Evolutionary conservation across 2,329 filamentous ascomycete genomes (phyloP).

Genomic region (Xylariaceae sp.): DNA sequence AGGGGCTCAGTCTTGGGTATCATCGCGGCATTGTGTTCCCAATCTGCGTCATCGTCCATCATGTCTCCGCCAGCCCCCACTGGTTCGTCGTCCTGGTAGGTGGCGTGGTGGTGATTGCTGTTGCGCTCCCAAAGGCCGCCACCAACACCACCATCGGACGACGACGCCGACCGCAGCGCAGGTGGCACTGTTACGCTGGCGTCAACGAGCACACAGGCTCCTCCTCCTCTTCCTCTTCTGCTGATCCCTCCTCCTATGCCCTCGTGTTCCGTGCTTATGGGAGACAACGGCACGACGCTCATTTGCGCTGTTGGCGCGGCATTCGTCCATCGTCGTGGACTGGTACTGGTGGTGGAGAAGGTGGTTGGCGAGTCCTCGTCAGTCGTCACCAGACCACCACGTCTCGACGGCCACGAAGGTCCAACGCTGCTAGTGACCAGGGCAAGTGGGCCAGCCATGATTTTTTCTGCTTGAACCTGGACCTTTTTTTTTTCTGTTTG

Average conservation of each 20-base stretch:
- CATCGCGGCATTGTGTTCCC: slow-evolving; percentile 45
- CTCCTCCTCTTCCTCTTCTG: no score
- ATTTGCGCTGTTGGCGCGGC: slow-evolving; percentile 30
- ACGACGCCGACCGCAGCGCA: slow-evolving; percentile 42
- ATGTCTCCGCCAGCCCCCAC: slow-evolving; percentile 30
- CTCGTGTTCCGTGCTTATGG: slow-evolving; percentile 48
- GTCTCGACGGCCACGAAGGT: slow-evolving; percentile 42
- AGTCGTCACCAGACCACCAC: slow-evolving; percentile 40
- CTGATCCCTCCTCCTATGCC: not conserved
- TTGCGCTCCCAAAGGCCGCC: no score
- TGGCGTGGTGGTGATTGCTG: slow-evolving; percentile 24
- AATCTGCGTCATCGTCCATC: slow-evolving; percentile 37
- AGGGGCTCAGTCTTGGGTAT: slow-evolving; percentile 53
- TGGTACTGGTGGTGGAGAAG: slow-evolving; percentile 27
- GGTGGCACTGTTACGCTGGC: slow-evolving; percentile 39
- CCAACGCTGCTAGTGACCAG: slow-evolving; percentile 40
- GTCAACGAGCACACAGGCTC: slow-evolving; percentile 30
- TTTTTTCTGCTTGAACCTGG: slow-evolving; percentile 17
- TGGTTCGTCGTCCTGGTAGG: slow-evolving; percentile 34
- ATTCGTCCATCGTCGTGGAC: slow-evolving; percentile 34
- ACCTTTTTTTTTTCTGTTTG: no score
- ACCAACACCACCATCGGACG: slow-evolving; percentile 44
- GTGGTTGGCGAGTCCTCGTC: slow-evolving; percentile 37
- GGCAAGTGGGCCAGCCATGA: slow-evolving; percentile 44
- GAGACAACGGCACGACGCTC: slow-evolving; percentile 47